Evolutionary conservation across 495 filamentous ascomycete species (phyloP), one percentile per base, ranked within the genome.

Genomic region (Penicillium antarcticum): DNA sequence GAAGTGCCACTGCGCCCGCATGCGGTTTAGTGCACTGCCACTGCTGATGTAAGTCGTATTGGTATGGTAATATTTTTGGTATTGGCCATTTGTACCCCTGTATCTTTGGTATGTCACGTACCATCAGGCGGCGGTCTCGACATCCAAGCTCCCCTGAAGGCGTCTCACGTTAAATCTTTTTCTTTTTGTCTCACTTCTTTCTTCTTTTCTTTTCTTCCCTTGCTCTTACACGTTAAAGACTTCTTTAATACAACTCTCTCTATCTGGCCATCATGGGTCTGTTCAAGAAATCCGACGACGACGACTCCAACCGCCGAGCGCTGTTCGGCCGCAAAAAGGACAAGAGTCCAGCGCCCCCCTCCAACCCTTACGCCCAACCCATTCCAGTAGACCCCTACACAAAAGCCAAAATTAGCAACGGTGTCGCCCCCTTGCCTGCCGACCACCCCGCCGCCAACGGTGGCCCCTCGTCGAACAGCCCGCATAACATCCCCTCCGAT

Each of bases 331-430:
- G 72, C 35, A 75, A 72, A 17, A 88, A 86, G 77, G 83, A 80
- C 65, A 77, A 79, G 58, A 76, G 80, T 34, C 77, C 80, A 29
- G 68, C 72, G 2, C 68, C 81, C 21, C 55, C 72, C 21, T 61
- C 76, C 13, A 75, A 89, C 58, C 87, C 87, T 23, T 90, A 91
- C 60, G 87, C 86, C 39, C 79, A 87, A 63, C 74, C 78, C 12
- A 73, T 77, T 18, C 73, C 76, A 23, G 66, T 70, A 42, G 83
- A 87, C 55, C 80, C 82, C 11, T 89, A 87, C 58, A 85, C 82
- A 23, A 80, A 78, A 63, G 82, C 77, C 47, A 80, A 81, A 66
- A 71, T 75, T 34, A 67, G 66, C 32, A 68, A 67, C 10, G 75
- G 75, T 39, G 71, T 75, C 36, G 68, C 68, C 42, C 62, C 72